Evolutionary conservation across 371 early-diverging fungal species (phyloP).

Genomic region (Mortierella sp.): DNA sequence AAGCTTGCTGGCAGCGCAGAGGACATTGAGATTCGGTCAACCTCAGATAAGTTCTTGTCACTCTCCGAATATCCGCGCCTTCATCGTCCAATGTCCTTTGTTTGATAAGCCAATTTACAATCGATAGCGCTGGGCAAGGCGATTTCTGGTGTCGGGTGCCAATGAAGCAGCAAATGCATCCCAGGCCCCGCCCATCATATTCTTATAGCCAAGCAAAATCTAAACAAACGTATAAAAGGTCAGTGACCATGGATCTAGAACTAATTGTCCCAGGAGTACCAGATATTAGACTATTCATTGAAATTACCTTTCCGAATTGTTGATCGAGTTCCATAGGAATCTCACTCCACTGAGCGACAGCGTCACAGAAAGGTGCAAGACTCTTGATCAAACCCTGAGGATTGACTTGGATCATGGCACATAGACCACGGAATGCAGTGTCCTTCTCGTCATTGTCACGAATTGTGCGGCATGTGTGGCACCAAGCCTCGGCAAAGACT

Average conservation of each 20-base stretch:
- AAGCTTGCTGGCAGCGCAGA: neutral
- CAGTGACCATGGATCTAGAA: neutral
- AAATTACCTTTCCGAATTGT: constrained; percentile 72
- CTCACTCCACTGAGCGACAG: constrained; percentile 77
- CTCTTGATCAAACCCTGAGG: constrained; percentile 83
- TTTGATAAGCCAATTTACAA: constrained; percentile 57
- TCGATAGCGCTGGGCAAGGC: constrained; percentile 73
- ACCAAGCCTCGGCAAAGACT: constrained; percentile 81
- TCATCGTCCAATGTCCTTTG: neutral
- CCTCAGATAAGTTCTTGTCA: too few species aligned
- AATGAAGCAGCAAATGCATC: constrained; percentile 69
- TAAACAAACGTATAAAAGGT: constrained; percentile 19
- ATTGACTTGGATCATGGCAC: constrained; percentile 88
- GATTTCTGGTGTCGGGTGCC: constrained; percentile 67
- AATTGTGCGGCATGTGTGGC: constrained; percentile 60
- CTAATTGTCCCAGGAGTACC: too few species aligned
- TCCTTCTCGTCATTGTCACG: constrained; percentile 95
- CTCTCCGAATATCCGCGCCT: neutral
- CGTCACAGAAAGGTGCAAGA: constrained; percentile 78
- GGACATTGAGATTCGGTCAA: neutral
- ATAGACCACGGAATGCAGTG: constrained; percentile 92
- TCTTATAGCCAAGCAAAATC: constrained; percentile 80
- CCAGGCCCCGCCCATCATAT: constrained; percentile 80
- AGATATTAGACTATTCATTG: neutral
- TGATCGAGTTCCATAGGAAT: constrained; percentile 73